A percentile compares a stretch with the other conserved stretches of the same genome.
Conservation (phyloP, 352 stramenopile genomes). For the Phytophthora europaea region DNA sequence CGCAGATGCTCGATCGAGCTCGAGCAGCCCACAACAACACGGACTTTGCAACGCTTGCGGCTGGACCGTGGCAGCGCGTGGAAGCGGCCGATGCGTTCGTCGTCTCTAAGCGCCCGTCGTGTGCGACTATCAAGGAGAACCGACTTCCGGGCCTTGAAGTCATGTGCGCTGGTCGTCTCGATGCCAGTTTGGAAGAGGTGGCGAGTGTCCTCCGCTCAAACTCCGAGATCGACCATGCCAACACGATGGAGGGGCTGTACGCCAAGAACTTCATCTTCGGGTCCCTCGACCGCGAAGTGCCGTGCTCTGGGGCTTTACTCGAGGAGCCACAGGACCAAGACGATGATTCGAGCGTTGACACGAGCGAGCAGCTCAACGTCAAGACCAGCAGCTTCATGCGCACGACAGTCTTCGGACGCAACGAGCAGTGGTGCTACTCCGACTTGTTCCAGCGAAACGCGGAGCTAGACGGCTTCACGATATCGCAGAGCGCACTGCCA, state of each 20-base stretch:
- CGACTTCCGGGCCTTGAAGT: slow-evolving; percentile 24
- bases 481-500: slow-evolving; percentile 31
- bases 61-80: slow-evolving; percentile 22
- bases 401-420: slow-evolving; percentile 31
- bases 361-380: slow-evolving; percentile 24
- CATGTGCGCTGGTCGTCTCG: slow-evolving; percentile 27
- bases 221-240: slow-evolving; percentile 22
- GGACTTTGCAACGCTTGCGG: slow-evolving; percentile 20
- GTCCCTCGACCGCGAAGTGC: slow-evolving; percentile 28
- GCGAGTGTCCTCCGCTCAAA: slow-evolving; percentile 19
- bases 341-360: not conserved
- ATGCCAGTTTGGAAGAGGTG: slow-evolving; percentile 36
- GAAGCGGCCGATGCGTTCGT: slow-evolving; percentile 18
- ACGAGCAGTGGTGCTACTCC: slow-evolving; percentile 46
- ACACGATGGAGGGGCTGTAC: slow-evolving; percentile 40
- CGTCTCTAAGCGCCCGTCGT: slow-evolving; percentile 14
- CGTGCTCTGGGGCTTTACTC: not conserved
- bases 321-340: slow-evolving; percentile 5
- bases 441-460: slow-evolving; percentile 31
- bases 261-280: slow-evolving; percentile 41
- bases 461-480: slow-evolving; percentile 27
- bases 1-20: slow-evolving; percentile 21
- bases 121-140: slow-evolving; percentile 1
- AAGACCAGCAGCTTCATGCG: slow-evolving; percentile 44
- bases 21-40: slow-evolving; percentile 14